A percentile compares a stretch with the other conserved stretches of the same genome.
phyloP scores from a whole-genome alignment of 2,329 filamentous ascomycete genomes.

The Alternaria sp. region DNA sequence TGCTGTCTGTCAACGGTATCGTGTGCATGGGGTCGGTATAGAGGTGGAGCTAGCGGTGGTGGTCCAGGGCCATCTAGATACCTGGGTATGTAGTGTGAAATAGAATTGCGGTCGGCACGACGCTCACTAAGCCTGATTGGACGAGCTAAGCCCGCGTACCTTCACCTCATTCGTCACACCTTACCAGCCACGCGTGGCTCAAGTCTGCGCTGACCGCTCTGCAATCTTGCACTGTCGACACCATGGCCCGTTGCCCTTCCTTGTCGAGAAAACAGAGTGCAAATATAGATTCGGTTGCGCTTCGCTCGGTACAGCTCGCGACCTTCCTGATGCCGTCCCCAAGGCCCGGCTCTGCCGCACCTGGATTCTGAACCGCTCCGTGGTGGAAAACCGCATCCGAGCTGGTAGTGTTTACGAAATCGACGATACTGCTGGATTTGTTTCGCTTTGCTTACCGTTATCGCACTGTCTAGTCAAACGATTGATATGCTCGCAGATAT shows the following conservation, averaged over 20 bases:
- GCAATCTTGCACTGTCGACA: neutral
- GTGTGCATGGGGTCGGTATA: neutral
- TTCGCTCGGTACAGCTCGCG: neutral
- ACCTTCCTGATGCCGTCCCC: neutral
- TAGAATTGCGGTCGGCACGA: conserved; percentile 8
- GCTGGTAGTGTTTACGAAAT: neutral
- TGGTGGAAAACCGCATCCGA: neutral
- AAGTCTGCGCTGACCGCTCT: conserved; percentile 10
- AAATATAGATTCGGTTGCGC: neutral
- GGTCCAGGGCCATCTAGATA: neutral
- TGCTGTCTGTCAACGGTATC: neutral
- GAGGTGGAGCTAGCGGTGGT: neutral
- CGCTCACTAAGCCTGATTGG: conserved; percentile 2
- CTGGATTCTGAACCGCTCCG: neutral
- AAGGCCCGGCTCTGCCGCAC: neutral
- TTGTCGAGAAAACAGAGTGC: neutral
- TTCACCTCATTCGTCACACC: conserved; percentile 7
- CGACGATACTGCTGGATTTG: neutral
- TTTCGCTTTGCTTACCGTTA: neutral
- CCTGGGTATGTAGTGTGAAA: neutral
- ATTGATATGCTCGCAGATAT: neutral
- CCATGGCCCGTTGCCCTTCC: neutral
- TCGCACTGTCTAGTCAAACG: neutral
- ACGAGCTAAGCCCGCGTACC: neutral
- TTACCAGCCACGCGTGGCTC: conserved; percentile 5